Evolutionary conservation across 371 early-diverging fungal species (phyloP).

Genomic region (Apophysomyces elegans): DNA sequence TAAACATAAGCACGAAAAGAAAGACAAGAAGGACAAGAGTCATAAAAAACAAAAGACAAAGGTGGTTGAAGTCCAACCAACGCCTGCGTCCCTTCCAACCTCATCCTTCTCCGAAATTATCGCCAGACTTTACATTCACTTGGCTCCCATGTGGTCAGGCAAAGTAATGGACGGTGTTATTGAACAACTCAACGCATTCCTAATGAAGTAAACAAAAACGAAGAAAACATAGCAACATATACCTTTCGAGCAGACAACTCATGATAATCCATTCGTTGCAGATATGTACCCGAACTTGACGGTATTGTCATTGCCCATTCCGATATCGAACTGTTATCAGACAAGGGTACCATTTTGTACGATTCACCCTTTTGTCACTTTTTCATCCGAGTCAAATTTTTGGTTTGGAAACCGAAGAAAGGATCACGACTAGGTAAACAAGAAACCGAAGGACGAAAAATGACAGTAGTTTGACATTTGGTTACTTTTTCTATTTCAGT

Average conservation of each 20-base stretch:
- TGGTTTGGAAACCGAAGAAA: slow-evolving; percentile 83
- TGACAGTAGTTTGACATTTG: neutral
- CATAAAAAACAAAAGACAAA: slow-evolving; percentile 39
- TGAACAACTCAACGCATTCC: slow-evolving; percentile 81
- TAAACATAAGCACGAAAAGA: slow-evolving; percentile 43
- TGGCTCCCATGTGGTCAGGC: slow-evolving; percentile 76
- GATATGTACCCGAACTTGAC: slow-evolving; percentile 84
- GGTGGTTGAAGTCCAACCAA: slow-evolving; percentile 23
- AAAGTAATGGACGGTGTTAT: slow-evolving; percentile 76
- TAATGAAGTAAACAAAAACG: slow-evolving; percentile 71
- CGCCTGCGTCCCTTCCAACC: slow-evolving; percentile 15
- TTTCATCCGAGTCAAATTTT: slow-evolving; percentile 69
- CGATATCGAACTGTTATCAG: slow-evolving; percentile 61
- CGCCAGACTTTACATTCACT: slow-evolving; percentile 67
- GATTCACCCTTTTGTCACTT: slow-evolving; percentile 90
- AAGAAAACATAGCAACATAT: too few relatives aligned
- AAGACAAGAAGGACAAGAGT: slow-evolving; percentile 25
- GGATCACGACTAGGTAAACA: slow-evolving; percentile 69
- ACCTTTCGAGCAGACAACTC: neutral
- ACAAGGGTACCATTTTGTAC: slow-evolving; percentile 71
- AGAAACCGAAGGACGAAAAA: neutral
- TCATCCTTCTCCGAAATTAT: slow-evolving; percentile 65
- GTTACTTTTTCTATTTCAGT: slow-evolving; percentile 37
- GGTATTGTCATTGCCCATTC: slow-evolving; percentile 88
- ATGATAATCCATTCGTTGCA: slow-evolving; percentile 23